phyloP scores from a whole-genome alignment of 306 rosid genomes.

The Fagus sylvatica region DNA sequence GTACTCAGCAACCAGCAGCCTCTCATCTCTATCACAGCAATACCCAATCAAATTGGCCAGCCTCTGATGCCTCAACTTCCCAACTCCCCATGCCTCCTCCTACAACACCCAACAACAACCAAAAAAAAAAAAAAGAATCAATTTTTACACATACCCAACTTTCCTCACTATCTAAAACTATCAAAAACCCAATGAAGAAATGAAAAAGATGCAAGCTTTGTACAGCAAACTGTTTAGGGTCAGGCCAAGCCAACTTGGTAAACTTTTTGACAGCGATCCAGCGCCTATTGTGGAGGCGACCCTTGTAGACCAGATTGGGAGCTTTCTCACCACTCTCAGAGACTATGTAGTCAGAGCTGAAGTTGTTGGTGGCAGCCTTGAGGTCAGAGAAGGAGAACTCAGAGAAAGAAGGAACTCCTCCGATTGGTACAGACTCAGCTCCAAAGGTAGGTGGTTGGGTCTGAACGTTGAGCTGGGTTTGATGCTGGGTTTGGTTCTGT shows the following conservation, averaged over 20 bases:
- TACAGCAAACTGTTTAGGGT: conserved; percentile 89
- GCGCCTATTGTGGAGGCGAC: conserved; percentile 64
- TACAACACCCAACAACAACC: conserved; percentile 16
- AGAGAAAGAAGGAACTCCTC: conserved; percentile 45
- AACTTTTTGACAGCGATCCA: conserved; percentile 99
- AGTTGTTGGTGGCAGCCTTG: conserved; percentile 78
- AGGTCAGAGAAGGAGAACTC: conserved; percentile 82
- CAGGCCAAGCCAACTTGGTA: conserved; percentile 91
- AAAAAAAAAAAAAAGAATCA: background rate
- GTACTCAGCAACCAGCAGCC: conserved; percentile 93
- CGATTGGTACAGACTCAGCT: conserved; percentile 32
- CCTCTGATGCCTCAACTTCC: conserved; percentile 73
- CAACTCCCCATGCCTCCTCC: conserved; percentile 95
- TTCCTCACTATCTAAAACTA: conserved; percentile 7
- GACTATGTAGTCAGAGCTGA: conserved; percentile 75
- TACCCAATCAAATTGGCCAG: conserved; percentile 91
- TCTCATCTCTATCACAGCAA: conserved; percentile 95
- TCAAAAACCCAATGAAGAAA: background rate
- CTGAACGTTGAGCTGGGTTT: conserved; percentile 5
- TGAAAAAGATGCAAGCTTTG: background rate
- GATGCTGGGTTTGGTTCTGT: conserved; percentile 30
- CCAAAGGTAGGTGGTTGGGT: conserved; percentile 31
- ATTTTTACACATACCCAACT: conserved; percentile 1
- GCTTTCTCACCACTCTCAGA: conserved; percentile 96
- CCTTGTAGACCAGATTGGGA: conserved; percentile 83